Base-by-base conservation (phyloP, 2,329 filamentous ascomycete genomes). In the Mycogone perniciosa region DNA sequence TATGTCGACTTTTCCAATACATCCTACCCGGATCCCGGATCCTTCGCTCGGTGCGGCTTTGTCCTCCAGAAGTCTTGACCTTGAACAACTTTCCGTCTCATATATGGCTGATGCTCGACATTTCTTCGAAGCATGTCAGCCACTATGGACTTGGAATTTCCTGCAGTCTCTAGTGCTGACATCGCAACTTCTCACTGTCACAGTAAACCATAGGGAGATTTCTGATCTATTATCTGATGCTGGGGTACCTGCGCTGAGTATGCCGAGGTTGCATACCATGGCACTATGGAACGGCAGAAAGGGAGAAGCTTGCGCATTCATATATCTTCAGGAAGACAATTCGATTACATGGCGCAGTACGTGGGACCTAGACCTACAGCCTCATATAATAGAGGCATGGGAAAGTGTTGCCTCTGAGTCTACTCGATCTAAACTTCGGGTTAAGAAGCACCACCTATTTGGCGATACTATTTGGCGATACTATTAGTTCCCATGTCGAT, bases 81-180 rank as follows among this genome's bases (percentile, higher is more conserved):
- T 53, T 40, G 35, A 50, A 39, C 51, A 50, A 45, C 46, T 53
- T 8, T 53, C 51, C 29, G 37, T 53, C 31, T 53, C 51, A n/a
- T 53, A 41, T 30, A 46, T 53, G 51, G 31, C 43, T 29, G 42
- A 50, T 46, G 51, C 46, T 30, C 42, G 13, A 31, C 41, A 53
- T 33, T 45, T 50, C 44, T 50, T 53, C 10, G 31, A 46, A 27
- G 40, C 46, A 49, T 50, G 43, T 13, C 46, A 50, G 42, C 42
- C 29, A 38, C 33, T 29, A 38, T 31, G 40, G 34, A 45, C 38
- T 34, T 53, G 46, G 41, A 29, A 44, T 10, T 13, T n/a, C 29
- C 41, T 44, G 13, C 20, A 44, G 13, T n/a, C 38, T 11, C 13
- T 41, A 26, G 13, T 13, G 30, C 38, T 44, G 20, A 48, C 47